Conservation (phyloP, 2,329 filamentous ascomycete species). For the Xylaria sp. region DNA sequence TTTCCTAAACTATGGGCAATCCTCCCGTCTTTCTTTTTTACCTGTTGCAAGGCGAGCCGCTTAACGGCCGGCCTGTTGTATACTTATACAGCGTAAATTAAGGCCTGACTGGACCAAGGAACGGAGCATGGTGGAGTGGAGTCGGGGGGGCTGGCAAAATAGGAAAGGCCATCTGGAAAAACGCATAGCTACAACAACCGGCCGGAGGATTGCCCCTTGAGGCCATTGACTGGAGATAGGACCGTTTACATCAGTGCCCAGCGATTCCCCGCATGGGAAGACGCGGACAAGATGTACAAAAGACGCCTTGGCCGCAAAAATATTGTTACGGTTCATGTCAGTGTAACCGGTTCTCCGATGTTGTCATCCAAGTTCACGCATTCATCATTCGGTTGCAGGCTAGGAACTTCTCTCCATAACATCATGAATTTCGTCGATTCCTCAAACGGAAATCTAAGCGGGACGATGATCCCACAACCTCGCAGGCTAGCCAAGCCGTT, state of each 20-base stretch:
- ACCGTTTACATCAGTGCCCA: slow-evolving; percentile 1
- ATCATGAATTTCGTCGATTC: slow-evolving; percentile 9
- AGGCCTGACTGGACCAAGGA: slow-evolving; percentile 11
- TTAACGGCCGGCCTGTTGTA: slow-evolving; percentile 17
- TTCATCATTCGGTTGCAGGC: slow-evolving; percentile 2
- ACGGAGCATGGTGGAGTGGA: slow-evolving; percentile 22
- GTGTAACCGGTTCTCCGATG: neutral
- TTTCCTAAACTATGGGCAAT: slow-evolving; percentile 11
- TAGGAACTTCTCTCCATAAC: neutral
- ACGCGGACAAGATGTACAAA: slow-evolving; percentile 9
- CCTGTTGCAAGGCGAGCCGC: slow-evolving; percentile 8
- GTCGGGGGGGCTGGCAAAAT: slow-evolving; percentile 22
- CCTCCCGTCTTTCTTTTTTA: neutral
- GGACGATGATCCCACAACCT: neutral
- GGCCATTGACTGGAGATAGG: slow-evolving; percentile 14
- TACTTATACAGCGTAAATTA: slow-evolving; percentile 2
- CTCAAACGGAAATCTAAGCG: neutral
- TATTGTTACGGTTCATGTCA: neutral
- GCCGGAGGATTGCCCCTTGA: slow-evolving; percentile 22
- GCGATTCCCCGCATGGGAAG: slow-evolving; percentile 8
- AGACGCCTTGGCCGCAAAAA: neutral
- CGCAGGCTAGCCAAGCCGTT: slow-evolving; percentile 4
- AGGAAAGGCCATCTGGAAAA: slow-evolving; percentile 23
- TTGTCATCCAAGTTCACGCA: neutral
- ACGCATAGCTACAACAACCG: slow-evolving; percentile 20